These are phyloP conservation scores for Lonicera japonica DNA, from an alignment of 129 eudicot species.

Conservation along the genomic window DNA sequence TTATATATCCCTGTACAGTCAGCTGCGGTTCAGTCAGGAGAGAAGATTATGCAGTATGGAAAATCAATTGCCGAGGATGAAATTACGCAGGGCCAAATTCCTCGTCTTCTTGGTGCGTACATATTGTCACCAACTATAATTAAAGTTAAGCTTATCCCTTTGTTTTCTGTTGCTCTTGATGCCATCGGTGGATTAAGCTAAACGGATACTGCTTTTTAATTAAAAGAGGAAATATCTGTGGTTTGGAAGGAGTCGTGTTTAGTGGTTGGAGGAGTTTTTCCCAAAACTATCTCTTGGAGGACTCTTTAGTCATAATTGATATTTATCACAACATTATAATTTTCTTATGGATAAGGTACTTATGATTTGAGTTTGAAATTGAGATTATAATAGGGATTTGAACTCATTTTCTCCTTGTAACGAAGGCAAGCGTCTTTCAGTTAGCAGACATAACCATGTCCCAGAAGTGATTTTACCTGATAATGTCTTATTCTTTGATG, in stretches of 20 bases:
- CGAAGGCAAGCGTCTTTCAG: too few species aligned
- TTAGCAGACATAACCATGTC: too few species aligned
- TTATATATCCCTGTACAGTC: conserved; percentile 41
- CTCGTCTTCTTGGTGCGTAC: conserved; percentile 82
- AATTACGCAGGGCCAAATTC: conserved; percentile 63
- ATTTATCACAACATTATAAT: too few species aligned
- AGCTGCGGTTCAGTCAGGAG: conserved; percentile 75
- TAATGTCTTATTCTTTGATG: too few species aligned
- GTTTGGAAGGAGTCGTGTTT: not conserved
- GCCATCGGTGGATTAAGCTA: not conserved
- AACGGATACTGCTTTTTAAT: too few species aligned
- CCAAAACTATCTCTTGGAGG: too few species aligned
- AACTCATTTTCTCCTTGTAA: too few species aligned
- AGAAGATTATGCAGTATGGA: conserved; percentile 73
- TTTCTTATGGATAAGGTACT: too few species aligned
- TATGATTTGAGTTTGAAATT: too few species aligned
- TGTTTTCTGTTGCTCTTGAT: not conserved
- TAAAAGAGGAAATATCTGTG: not conserved
- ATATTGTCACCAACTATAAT: not conserved
- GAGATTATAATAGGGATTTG: too few species aligned
- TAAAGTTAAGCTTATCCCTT: not conserved
- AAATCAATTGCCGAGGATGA: conserved; percentile 64
- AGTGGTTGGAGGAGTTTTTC: not conserved
- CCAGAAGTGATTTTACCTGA: too few species aligned
- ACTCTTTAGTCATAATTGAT: too few species aligned